These are phyloP conservation scores for Saccharomycopsis fodiens DNA, from an alignment of 805 yeast genomes.

Conservation along the genomic window DNA sequence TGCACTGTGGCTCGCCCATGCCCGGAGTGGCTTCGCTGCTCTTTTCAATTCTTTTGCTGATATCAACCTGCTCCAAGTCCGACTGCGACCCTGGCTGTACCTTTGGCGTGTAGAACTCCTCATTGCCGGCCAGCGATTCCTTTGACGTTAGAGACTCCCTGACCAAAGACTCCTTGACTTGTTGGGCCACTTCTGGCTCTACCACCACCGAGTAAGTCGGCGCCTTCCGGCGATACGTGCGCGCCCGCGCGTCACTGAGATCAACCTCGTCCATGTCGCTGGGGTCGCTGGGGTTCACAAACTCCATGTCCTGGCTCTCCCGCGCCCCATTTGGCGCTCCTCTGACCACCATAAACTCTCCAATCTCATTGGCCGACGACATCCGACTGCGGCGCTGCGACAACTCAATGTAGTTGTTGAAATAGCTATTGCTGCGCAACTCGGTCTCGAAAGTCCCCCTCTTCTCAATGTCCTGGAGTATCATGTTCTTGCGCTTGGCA, in stretches of 20 bases:
- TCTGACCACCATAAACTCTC: conserved; percentile 2
- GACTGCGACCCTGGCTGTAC: conserved; percentile 5
- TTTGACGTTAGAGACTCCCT: not conserved
- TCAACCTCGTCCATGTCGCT: conserved; percentile 12
- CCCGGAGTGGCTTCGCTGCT: not conserved
- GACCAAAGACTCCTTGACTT: not conserved
- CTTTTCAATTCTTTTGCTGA: not conserved
- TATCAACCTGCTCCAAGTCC: not conserved
- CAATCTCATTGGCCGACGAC: conserved; percentile 7
- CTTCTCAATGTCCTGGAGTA: conserved; percentile 15
- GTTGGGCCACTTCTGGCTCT: not conserved
- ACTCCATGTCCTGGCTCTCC: conserved; percentile 12
- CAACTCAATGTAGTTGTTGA: conserved; percentile 18
- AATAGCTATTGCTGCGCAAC: conserved; percentile 16
- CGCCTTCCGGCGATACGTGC: not conserved
- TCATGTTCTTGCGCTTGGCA: conserved; percentile 11
- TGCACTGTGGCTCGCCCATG: conserved; percentile 3
- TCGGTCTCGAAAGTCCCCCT: conserved; percentile 11
- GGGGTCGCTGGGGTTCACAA: conserved; percentile 5
- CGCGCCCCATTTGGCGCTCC: conserved; percentile 5
- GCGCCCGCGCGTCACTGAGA: not conserved
- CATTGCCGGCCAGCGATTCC: conserved; percentile 10
- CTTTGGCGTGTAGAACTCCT: conserved; percentile 16
- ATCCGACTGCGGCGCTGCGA: conserved; percentile 8
- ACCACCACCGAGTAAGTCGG: conserved; percentile 2